A percentile compares a stretch with the other conserved stretches of the same genome.
Evolutionary conservation across 441 rosid genomes (phyloP).

Genomic region (Eruca vesicaria): DNA sequence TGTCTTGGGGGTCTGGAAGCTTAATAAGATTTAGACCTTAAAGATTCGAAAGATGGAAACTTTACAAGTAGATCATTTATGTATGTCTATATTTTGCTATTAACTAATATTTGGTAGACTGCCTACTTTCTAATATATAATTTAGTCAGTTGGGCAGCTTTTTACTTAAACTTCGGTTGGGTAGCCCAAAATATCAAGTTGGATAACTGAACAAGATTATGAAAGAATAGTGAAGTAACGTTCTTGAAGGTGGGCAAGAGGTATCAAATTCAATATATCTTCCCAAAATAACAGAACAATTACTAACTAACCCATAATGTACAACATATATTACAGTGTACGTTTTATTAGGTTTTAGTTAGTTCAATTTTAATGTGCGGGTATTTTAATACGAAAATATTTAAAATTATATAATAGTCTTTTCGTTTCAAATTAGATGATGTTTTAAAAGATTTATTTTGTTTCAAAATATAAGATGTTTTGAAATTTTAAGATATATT

Average conservation of each 20-base stretch:
- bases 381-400: no score
- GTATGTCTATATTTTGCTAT: background rate
- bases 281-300: background rate
- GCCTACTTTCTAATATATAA: background rate
- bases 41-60: background rate
- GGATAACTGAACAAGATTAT: background rate
- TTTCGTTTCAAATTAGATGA: no score
- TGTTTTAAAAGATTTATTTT: no score
- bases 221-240: background rate
- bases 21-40: background rate
- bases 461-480: no score
- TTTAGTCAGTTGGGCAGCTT: background rate
- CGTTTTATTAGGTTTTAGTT: no score
- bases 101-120: background rate
- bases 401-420: no score
- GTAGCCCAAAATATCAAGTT: background rate
- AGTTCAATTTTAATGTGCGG: no score
- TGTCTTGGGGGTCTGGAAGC: no score
- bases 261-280: background rate
- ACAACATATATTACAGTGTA: no score
- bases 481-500: no score
- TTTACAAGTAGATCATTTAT: constrained; percentile 1
- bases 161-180: background rate
- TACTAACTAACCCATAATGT: no score
- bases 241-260: background rate